Evolutionary conservation across 202 grass and related monocot genomes (phyloP).

Genomic region (Schoenoplectus triqueter): DNA sequence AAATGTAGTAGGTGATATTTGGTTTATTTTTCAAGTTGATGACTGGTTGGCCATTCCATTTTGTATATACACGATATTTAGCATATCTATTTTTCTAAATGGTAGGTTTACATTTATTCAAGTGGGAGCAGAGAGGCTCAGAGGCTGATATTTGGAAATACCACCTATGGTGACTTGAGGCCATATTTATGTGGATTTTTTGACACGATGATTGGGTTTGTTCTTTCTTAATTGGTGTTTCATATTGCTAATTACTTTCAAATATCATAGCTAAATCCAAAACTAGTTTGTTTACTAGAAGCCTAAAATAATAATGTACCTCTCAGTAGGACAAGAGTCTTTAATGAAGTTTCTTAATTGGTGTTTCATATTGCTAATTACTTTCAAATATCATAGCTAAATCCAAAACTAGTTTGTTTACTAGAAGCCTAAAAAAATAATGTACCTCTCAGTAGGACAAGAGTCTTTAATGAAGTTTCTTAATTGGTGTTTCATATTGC

Average conservation of each 20-base stretch:
- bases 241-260: conserved; percentile 28
- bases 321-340: not conserved
- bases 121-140: conserved; percentile 96
- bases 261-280: not conserved
- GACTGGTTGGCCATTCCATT: not conserved
- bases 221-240: not conserved
- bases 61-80: conserved; percentile 15
- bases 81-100: not conserved
- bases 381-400: conserved; percentile 8
- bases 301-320: not conserved
- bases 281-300: conserved; percentile 30
- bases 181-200: conserved; percentile 82
- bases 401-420: conserved; percentile 26
- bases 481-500: not conserved
- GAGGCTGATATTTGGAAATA: conserved; percentile 88
- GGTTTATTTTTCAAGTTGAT: not conserved
- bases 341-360: not conserved
- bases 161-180: conserved; percentile 70
- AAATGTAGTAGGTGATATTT: not conserved
- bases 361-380: conserved; percentile 15
- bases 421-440: not conserved
- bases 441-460: not conserved
- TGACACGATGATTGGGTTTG: conserved; percentile 74
- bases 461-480: not conserved
- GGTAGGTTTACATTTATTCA: conserved; percentile 85